phyloP scores from a whole-genome alignment of 495 filamentous ascomycete genomes.

The Penicillium silybi region DNA sequence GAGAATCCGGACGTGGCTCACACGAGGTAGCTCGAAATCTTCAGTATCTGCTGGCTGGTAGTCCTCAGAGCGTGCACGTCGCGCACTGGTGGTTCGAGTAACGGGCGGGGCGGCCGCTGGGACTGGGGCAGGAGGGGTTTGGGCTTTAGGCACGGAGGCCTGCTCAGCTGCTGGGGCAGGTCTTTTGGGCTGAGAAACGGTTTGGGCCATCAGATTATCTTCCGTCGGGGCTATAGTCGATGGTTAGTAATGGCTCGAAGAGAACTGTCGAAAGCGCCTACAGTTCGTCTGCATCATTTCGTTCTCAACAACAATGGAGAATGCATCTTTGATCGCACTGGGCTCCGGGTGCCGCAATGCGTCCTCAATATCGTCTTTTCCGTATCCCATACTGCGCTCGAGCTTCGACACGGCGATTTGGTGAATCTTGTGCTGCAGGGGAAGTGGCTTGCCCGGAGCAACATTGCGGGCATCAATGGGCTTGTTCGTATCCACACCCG shows the following conservation, averaged over 20 bases:
- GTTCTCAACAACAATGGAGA: conserved; percentile 95
- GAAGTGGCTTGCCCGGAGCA: conserved; percentile 68
- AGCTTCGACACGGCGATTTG: conserved; percentile 90
- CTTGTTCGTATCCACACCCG: conserved; percentile 86
- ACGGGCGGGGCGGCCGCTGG: conserved; percentile 7
- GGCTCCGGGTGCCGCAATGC: conserved; percentile 87
- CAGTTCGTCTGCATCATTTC: conserved; percentile 95
- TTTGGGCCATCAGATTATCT: conserved; percentile 34
- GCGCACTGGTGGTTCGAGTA: conserved; percentile 23
- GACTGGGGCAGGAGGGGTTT: conserved; percentile 14
- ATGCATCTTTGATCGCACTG: conserved; percentile 97
- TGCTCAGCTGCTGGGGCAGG: conserved; percentile 19
- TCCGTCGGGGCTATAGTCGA: conserved; percentile 36
- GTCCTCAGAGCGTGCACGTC: conserved; percentile 25
- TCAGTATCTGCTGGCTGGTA: conserved; percentile 26
- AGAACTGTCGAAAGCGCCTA: conserved; percentile 32
- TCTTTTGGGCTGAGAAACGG: conserved; percentile 20
- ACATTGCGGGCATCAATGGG: conserved; percentile 78
- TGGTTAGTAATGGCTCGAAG: conserved; percentile 9
- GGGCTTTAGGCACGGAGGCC: conserved; percentile 19
- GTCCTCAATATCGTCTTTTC: conserved; percentile 89
- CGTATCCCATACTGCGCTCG: conserved; percentile 96
- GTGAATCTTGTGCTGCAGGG: conserved; percentile 83
- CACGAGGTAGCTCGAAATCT: conserved; percentile 31
- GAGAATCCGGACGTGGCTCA: conserved; percentile 83